Conservation (phyloP, 805 yeast genomes). For the Dipodascopsis uninucleata region DNA sequence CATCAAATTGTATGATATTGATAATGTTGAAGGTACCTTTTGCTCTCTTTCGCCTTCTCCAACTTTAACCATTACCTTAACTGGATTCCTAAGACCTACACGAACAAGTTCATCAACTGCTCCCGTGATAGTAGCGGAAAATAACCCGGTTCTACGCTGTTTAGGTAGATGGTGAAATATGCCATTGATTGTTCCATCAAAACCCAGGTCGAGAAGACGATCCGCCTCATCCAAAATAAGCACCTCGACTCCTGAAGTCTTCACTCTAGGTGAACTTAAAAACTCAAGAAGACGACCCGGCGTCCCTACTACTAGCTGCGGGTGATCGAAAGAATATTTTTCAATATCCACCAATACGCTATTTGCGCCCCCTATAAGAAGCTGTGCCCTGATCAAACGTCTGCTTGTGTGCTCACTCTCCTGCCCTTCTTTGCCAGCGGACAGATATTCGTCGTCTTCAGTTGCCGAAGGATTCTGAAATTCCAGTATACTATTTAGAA, state of each 20-base stretch:
- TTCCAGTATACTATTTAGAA: slow-evolving; percentile 56
- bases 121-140: slow-evolving; percentile 86
- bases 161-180: slow-evolving; percentile 73
- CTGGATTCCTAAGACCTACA: slow-evolving; percentile 92
- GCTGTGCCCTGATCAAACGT: slow-evolving; percentile 33
- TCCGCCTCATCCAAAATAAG: slow-evolving; percentile 92
- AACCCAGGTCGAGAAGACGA: slow-evolving; percentile 72
- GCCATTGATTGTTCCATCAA: slow-evolving; percentile 61
- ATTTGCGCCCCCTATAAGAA: slow-evolving; percentile 42
- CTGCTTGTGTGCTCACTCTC: slow-evolving; percentile 18
- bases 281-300: slow-evolving; percentile 88
- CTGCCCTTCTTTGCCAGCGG: slow-evolving; percentile 6
- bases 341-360: slow-evolving; percentile 65
- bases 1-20: slow-evolving; percentile 56
- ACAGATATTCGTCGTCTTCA: slow-evolving; percentile 11
- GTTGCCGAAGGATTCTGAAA: slow-evolving; percentile 51
- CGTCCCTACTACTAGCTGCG: slow-evolving; percentile 82
- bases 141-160: slow-evolving; percentile 89
- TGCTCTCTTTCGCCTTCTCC: slow-evolving; percentile 34
- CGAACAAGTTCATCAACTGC: slow-evolving; percentile 76
- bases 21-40: slow-evolving; percentile 59
- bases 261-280: slow-evolving; percentile 52
- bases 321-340: slow-evolving; percentile 48
- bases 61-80: slow-evolving; percentile 73
- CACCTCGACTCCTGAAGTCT: slow-evolving; percentile 62